phyloP scores from a whole-genome alignment of 768 basidiomycete genomes.

The Strobilomyces confusus region DNA sequence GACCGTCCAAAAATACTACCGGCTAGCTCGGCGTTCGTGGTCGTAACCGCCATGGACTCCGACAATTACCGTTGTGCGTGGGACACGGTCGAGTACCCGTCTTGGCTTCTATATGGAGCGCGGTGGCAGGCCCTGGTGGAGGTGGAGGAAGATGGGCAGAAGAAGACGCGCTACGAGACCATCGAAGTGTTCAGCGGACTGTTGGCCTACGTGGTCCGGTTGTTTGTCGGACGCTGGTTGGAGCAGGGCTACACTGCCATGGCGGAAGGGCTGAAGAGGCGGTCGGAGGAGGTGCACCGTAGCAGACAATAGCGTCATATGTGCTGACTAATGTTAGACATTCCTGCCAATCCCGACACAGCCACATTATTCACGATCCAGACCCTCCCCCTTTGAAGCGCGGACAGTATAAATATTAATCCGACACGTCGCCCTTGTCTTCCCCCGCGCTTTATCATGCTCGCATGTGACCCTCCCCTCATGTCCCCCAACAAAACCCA shows the following conservation, averaged over 20 bases:
- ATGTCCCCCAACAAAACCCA: constrained; percentile 17
- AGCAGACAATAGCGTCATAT: not conserved
- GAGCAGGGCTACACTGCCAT: constrained; percentile 46
- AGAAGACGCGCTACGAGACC: constrained; percentile 60
- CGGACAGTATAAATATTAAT: constrained; percentile 19
- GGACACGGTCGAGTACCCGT: constrained; percentile 39
- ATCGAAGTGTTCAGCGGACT: constrained; percentile 56
- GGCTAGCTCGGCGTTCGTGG: constrained; percentile 38
- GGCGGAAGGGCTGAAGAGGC: constrained; percentile 52
- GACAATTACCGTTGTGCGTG: constrained; percentile 57
- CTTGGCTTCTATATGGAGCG: constrained; percentile 48
- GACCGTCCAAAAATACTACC: constrained; percentile 33
- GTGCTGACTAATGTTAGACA: constrained; percentile 24
- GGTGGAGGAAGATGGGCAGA: constrained; percentile 40
- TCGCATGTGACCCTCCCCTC: constrained; percentile 13
- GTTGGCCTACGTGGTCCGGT: constrained; percentile 50
- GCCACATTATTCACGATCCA: constrained; percentile 24
- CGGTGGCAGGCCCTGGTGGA: constrained; percentile 60
- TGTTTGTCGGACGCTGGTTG: constrained; percentile 42
- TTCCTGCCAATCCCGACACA: constrained; percentile 20
- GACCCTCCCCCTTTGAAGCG: constrained; percentile 11
- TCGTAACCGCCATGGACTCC: constrained; percentile 49
- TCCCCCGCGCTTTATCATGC: constrained; percentile 13
- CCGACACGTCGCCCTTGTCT: constrained; percentile 13
- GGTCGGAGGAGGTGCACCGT: constrained; percentile 37